phyloP scores from a whole-genome alignment of 1,139 yeast species.

The Candida tunisiensis region DNA sequence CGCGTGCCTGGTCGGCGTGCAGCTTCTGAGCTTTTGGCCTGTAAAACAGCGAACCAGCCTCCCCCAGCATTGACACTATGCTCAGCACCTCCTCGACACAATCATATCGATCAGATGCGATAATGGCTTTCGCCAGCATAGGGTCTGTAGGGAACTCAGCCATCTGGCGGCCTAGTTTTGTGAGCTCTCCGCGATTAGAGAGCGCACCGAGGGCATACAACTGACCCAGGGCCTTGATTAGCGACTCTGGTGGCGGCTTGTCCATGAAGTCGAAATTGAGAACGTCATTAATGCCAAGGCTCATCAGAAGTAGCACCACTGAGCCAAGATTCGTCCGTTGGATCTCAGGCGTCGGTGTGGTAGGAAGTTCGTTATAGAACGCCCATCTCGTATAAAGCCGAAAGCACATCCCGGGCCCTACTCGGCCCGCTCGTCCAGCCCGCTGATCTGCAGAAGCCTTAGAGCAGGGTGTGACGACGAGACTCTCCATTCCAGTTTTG shows the following conservation, averaged over 20 bases:
- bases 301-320: conserved; percentile 55
- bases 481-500: conserved; percentile 75
- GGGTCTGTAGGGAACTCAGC: conserved; percentile 91
- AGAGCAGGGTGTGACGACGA: conserved; percentile 76
- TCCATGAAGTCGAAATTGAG: conserved; percentile 81
- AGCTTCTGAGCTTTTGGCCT: conserved; percentile 57
- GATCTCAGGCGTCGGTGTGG: conserved; percentile 79
- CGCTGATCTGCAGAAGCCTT: conserved; percentile 92
- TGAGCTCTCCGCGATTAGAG: conserved; percentile 62
- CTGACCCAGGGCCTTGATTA: conserved; percentile 63
- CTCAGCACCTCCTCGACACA: conserved; percentile 54
- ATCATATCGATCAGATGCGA: conserved; percentile 40
- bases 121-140: conserved; percentile 60
- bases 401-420: conserved; percentile 92
- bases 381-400: conserved; percentile 81
- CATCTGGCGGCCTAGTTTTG: conserved; percentile 70
- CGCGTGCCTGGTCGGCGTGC: conserved; percentile 47
- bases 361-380: conserved; percentile 57
- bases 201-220: conserved; percentile 80
- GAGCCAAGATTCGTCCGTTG: conserved; percentile 64
- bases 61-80: conserved; percentile 72
- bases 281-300: conserved; percentile 70
- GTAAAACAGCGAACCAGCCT: conserved; percentile 52
- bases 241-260: conserved; percentile 55
- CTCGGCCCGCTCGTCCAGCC: conserved; percentile 96